These are phyloP conservation scores for Blastobotrys serpentis DNA, from an alignment of 1,139 yeast genomes.

Conservation along the genomic window DNA sequence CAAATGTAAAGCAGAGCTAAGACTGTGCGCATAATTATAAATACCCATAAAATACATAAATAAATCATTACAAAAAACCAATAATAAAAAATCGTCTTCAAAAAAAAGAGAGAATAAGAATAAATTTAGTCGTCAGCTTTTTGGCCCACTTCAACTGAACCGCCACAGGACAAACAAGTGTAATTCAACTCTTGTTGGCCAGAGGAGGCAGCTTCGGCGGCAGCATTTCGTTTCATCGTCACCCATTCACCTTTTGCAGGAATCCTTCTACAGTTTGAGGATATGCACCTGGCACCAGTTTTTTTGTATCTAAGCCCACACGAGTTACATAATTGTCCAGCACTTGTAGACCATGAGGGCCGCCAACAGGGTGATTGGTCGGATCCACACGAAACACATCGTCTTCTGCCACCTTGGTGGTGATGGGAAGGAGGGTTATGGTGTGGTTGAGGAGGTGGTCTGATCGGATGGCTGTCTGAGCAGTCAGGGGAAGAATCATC, in stretches of 20 bases:
- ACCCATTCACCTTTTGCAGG: conserved; percentile 98
- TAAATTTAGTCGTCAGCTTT: conserved; percentile 10
- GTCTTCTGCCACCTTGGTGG: conserved; percentile 20
- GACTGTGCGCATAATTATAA: too few species aligned
- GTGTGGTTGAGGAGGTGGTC: conserved; percentile 17
- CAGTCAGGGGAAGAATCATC: conserved; percentile 8
- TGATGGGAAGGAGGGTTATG: too few species aligned
- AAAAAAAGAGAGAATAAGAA: background rate
- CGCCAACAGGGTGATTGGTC: conserved; percentile 98
- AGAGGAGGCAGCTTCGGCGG: conserved; percentile 46
- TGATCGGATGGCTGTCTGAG: conserved; percentile 10
- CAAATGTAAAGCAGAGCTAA: too few species aligned
- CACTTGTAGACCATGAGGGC: conserved; percentile 87
- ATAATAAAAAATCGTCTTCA: conserved; percentile 1
- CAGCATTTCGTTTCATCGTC: conserved; percentile 70
- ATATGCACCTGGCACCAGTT: conserved; percentile 86
- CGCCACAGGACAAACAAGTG: conserved; percentile 72
- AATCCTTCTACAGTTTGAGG: conserved; percentile 71
- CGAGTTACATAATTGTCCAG: conserved; percentile 93
- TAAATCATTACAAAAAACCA: conserved; percentile 7
- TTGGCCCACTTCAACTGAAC: conserved; percentile 50
- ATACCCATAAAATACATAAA: conserved; percentile 6
- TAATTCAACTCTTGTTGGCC: conserved; percentile 37
- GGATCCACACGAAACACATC: conserved; percentile 88
- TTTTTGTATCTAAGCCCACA: conserved; percentile 94